Percentiles rank a stretch among this genome's conserved stretches.
Evolutionary conservation across 2,329 filamentous ascomycete species (phyloP).

Genomic region (Penicillium corylophilum): DNA sequence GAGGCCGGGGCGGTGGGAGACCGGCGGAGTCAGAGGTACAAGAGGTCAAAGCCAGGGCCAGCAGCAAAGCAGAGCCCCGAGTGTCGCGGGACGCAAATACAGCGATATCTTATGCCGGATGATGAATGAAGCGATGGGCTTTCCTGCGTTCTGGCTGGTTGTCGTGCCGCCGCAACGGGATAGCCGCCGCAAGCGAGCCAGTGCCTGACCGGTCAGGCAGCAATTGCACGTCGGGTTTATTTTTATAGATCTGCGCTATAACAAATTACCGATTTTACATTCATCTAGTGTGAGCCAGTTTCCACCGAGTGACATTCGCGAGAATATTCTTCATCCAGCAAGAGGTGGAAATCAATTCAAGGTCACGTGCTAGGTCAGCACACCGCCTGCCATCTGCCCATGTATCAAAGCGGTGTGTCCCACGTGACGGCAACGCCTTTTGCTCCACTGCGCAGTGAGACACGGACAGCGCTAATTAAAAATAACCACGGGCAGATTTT

Average conservation of each 20-base stretch:
- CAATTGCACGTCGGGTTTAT: not conserved
- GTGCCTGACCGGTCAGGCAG: constrained; percentile 22
- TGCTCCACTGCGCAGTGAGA: constrained; percentile 13
- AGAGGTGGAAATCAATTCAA: not conserved
- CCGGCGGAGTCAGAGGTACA: constrained; percentile 7
- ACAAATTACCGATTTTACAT: not conserved
- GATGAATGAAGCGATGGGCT: constrained; percentile 35
- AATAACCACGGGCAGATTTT: constrained; percentile 13
- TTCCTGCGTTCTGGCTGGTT: constrained; percentile 40
- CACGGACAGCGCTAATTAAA: constrained; percentile 21
- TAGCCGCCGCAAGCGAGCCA: constrained; percentile 42
- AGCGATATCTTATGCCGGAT: constrained; percentile 21
- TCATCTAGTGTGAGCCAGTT: not conserved
- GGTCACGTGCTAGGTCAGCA: constrained; percentile 7
- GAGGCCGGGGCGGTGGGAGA: constrained; percentile 10
- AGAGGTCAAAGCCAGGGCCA: constrained; percentile 7
- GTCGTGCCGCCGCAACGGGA: constrained; percentile 39
- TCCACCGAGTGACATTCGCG: not conserved
- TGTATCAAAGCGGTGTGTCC: constrained; percentile 3
- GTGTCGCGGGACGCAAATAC: constrained; percentile 13
- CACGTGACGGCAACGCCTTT: constrained; percentile 1
- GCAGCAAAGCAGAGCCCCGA: constrained; percentile 12
- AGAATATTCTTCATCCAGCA: not conserved
- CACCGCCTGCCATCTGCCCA: constrained; percentile 10
- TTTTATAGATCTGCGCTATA: not conserved